A percentile compares a stretch with the other conserved stretches of the same genome.
phyloP scores from a whole-genome alignment of 2,329 filamentous ascomycete species.

The Lachnellula subtilissima region DNA sequence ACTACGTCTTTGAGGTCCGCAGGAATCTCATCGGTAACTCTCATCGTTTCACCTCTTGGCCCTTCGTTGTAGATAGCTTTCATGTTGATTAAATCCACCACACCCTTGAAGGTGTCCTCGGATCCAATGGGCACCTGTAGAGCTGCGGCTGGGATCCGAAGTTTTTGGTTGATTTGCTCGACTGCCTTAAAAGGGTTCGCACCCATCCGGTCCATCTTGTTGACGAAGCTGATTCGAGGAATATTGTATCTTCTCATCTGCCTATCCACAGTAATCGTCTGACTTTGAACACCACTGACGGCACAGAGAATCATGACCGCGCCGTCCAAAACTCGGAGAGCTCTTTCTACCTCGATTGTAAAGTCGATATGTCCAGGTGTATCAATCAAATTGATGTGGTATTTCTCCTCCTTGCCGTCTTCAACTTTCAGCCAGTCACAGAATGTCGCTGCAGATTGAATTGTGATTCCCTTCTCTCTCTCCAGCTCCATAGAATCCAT shows the following conservation, averaged over 20 bases:
- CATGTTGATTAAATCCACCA: slow-evolving; percentile 90
- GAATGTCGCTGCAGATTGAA: slow-evolving; percentile 96
- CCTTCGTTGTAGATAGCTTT: slow-evolving; percentile 92
- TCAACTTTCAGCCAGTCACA: slow-evolving; percentile 93
- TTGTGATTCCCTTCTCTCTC: slow-evolving; percentile 97
- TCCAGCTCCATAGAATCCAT: slow-evolving; percentile 99
- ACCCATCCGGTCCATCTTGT: slow-evolving; percentile 99
- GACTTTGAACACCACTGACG: slow-evolving; percentile 93
- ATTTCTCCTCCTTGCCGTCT: slow-evolving; percentile 79
- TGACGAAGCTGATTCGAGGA: slow-evolving; percentile 91
- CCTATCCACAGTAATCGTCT: slow-evolving; percentile 96
- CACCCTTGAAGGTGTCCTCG: slow-evolving; percentile 87
- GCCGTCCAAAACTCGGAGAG: slow-evolving; percentile 88
- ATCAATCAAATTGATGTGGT: slow-evolving; percentile 98
- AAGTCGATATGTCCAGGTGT: slow-evolving; percentile 99
- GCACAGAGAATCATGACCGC: slow-evolving; percentile 98
- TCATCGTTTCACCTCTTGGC: slow-evolving; percentile 69
- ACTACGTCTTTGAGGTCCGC: slow-evolving; percentile 71
- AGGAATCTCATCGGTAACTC: slow-evolving; percentile 75
- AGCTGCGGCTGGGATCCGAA: slow-evolving; percentile 87
- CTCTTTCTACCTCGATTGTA: slow-evolving; percentile 96
- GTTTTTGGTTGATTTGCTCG: slow-evolving; percentile 94
- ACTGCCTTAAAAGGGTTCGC: slow-evolving; percentile 97
- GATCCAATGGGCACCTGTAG: slow-evolving; percentile 90
- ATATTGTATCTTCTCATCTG: slow-evolving; percentile 99